Percentiles rank a stretch among this genome's conserved stretches.
These are phyloP conservation scores for Fusarium palustre DNA, from an alignment of 2,329 filamentous ascomycete genomes.

Conservation along the genomic window DNA sequence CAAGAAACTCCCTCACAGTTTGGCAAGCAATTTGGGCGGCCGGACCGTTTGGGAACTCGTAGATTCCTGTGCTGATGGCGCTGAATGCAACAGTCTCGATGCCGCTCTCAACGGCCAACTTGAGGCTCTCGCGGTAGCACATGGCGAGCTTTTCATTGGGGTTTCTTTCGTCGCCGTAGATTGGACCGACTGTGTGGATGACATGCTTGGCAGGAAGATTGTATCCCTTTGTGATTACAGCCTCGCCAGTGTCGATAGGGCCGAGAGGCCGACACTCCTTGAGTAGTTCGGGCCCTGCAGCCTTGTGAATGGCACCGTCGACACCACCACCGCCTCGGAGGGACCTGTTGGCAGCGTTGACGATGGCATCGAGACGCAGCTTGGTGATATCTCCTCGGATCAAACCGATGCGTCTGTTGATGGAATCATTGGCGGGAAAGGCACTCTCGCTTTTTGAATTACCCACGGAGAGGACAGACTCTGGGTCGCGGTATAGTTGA, in stretches of 20 bases:
- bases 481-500: conserved; percentile 66
- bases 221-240: conserved; percentile 86
- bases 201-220: conserved; percentile 79
- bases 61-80: conserved; percentile 87
- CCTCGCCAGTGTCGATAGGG: conserved; percentile 80
- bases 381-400: conserved; percentile 84
- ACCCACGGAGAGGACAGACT: conserved; percentile 31
- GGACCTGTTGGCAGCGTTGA: conserved; percentile 88
- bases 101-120: conserved; percentile 75
- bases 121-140: conserved; percentile 78
- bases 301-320: conserved; percentile 86
- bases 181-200: conserved; percentile 91
- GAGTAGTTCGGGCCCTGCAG: conserved; percentile 76
- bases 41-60: conserved; percentile 81
- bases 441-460: background rate
- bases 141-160: conserved; percentile 63
- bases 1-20: conserved; percentile 67
- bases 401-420: conserved; percentile 79
- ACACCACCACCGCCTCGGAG: conserved; percentile 92
- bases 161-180: conserved; percentile 66
- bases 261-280: conserved; percentile 77
- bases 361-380: conserved; percentile 82
- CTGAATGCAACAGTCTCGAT: conserved; percentile 84
- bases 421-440: conserved; percentile 55
- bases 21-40: conserved; percentile 79